phyloP scores from a whole-genome alignment of 495 filamentous ascomycete species.

The Trichoderma parareesei region DNA sequence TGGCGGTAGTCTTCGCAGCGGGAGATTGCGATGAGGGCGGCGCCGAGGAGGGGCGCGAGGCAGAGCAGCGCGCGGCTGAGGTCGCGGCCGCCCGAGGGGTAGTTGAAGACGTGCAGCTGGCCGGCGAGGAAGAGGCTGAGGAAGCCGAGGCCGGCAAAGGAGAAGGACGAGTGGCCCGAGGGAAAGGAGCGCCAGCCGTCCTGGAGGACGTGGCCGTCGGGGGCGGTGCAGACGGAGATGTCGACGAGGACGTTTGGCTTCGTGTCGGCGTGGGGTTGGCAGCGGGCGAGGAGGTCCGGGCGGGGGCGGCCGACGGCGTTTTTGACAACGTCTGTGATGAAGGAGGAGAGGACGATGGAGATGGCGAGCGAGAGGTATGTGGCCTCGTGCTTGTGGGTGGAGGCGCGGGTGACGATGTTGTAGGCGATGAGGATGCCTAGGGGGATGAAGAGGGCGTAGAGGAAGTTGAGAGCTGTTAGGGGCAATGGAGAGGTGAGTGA shows the following conservation, averaged over 20 bases:
- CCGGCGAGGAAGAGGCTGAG: constrained; percentile 69
- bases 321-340: constrained; percentile 88
- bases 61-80: constrained; percentile 59
- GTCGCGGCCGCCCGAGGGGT: constrained; percentile 48
- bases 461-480: constrained; percentile 57
- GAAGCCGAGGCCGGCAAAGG: constrained; percentile 81
- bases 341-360: constrained; percentile 64
- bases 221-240: constrained; percentile 65
- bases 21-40: constrained; percentile 82
- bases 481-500: background rate
- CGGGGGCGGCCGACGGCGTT: constrained; percentile 85
- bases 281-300: constrained; percentile 85
- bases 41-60: constrained; percentile 64
- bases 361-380: constrained; percentile 73
- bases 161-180: constrained; percentile 78
- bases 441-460: constrained; percentile 68
- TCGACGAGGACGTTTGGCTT: constrained; percentile 59
- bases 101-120: constrained; percentile 73
- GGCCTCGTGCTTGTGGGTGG: constrained; percentile 76
- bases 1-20: constrained; percentile 90
- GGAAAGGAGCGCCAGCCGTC: constrained; percentile 94
- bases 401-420: constrained; percentile 51
- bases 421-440: constrained; percentile 55
- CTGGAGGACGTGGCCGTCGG: constrained; percentile 66
- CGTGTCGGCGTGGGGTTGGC: constrained; percentile 60